Base-by-base conservation (phyloP, 2,329 filamentous ascomycete species). In the Bimuria novae-zelandiae region DNA sequence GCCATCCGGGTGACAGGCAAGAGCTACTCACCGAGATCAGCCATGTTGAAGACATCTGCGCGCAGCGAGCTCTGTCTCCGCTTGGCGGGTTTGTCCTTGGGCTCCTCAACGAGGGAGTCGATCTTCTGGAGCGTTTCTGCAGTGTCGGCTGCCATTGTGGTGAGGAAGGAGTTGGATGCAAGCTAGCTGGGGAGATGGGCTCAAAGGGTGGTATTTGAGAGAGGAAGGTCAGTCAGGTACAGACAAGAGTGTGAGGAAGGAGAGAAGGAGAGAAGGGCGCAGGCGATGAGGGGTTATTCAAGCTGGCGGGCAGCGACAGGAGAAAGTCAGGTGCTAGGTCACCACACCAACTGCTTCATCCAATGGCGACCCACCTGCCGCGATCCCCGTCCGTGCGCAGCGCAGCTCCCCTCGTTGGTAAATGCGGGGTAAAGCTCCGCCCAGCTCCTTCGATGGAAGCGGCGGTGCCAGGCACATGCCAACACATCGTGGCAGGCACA, bases 41-140 rank as follows among this genome's bases (percentile, higher is more conserved):
- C 85, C 77, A 96, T 89, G 77, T 92, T 96, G 77, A 82, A 86
- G 52, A 93, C 85, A 63, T 89, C 90, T 56, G 87, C 82, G 40
- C 83, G 83, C 69, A 82, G 84, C 51, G 90, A 93, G 75, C 90
- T 92, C 58, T 81, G 79, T 77, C 91, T 85, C 65, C 87, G 83
- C 71, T 88, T 83, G 61, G 66, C 80, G 79, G 61, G 91, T 87
- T 54, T 86, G 87, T 67, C 84, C 82, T 62, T 64, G 46, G 67
- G 59, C 76, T 90, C 90, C 73, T 91, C 87, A 71, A 95, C 86
- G 80, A 90, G 91, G 55, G 92, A 96, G 78, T 97, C 92, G 80
- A 96, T 86, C 82, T 95, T 96, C 77, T 84, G 83, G 73, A 96
- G 84, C 69, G 88, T 84, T 64, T 69, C 61, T 60, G 67, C 56